phyloP scores from a whole-genome alignment of 495 filamentous ascomycete genomes.

The Hypoxylon lienhwacheense region DNA sequence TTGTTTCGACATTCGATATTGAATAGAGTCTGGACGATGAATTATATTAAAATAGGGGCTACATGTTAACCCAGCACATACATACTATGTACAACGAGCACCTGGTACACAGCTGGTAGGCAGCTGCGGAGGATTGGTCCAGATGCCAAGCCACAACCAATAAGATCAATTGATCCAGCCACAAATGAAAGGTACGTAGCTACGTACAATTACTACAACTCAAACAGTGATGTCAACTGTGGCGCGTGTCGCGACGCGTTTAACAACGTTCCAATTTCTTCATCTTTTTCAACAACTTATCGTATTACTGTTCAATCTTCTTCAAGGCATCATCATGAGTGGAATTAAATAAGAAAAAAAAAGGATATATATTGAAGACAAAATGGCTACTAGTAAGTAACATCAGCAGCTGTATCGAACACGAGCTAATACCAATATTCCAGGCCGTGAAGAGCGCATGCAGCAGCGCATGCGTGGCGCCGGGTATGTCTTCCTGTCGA shows the following conservation, averaged over 20 bases:
- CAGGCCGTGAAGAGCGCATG: conserved; percentile 53
- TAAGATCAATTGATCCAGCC: too few relatives aligned
- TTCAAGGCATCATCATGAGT: background rate
- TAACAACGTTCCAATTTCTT: conserved; percentile 2
- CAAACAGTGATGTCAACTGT: conserved; percentile 7
- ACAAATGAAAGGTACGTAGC: background rate
- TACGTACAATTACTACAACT: background rate
- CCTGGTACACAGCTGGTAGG: too few relatives aligned
- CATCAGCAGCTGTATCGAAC: background rate
- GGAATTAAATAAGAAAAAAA: background rate
- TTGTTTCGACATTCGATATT: too few relatives aligned
- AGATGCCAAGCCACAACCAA: too few relatives aligned
- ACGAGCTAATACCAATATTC: conserved; percentile 25
- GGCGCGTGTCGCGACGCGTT: conserved; percentile 32
- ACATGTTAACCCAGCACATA: too few relatives aligned
- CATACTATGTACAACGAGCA: too few relatives aligned
- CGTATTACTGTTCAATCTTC: background rate
- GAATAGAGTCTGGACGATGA: too few relatives aligned
- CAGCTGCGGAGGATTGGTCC: too few relatives aligned
- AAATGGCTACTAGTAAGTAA: conserved; percentile 38
- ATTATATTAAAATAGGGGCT: too few relatives aligned
- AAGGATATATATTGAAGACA: background rate
- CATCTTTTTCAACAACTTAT: background rate
- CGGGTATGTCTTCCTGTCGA: conserved; percentile 37
- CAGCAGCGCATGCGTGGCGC: conserved; percentile 56